Percentiles rank a stretch among this genome's conserved stretches.
These are phyloP conservation scores for Auriscalpium microsporum DNA, from an alignment of 768 basidiomycete genomes.

Conservation along the genomic window DNA sequence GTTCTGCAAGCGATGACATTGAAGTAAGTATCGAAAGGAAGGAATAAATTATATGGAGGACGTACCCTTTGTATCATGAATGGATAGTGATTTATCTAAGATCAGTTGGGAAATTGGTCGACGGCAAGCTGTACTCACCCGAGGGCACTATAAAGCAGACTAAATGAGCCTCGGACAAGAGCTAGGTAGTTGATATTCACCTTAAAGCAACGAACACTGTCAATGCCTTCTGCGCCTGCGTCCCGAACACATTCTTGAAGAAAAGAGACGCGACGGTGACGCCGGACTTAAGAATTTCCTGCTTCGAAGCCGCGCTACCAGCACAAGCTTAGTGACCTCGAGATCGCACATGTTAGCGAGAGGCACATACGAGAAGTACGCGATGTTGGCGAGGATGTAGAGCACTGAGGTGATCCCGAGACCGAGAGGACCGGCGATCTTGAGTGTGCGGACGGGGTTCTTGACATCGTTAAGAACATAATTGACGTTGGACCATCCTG, in stretches of 20 bases:
- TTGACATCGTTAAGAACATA: constrained; percentile 55
- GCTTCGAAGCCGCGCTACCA: constrained; percentile 35
- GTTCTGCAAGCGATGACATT: not conserved
- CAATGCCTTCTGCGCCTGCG: constrained; percentile 41
- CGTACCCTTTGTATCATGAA: not conserved
- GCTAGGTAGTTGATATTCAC: constrained; percentile 17
- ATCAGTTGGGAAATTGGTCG: no score
- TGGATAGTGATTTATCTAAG: no score
- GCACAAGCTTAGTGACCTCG: not conserved
- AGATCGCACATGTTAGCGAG: not conserved
- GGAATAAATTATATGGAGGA: not conserved
- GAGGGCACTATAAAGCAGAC: not conserved
- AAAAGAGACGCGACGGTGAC: constrained; percentile 53
- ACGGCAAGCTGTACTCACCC: not conserved
- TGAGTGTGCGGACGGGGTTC: constrained; percentile 51
- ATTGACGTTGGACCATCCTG: constrained; percentile 50
- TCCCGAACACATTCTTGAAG: constrained; percentile 51
- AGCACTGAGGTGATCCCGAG: constrained; percentile 43
- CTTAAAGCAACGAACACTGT: constrained; percentile 51
- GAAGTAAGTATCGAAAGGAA: not conserved
- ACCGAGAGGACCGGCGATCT: constrained; percentile 55
- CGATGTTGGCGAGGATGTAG: constrained; percentile 49
- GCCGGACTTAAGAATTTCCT: constrained; percentile 38
- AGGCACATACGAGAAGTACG: constrained; percentile 40
- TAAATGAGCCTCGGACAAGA: not conserved